A percentile compares a stretch with the other conserved stretches of the same genome.
Evolutionary conservation across 1,139 yeast genomes (phyloP).

Genomic region (Lodderomyces pseudojiufengensis): DNA sequence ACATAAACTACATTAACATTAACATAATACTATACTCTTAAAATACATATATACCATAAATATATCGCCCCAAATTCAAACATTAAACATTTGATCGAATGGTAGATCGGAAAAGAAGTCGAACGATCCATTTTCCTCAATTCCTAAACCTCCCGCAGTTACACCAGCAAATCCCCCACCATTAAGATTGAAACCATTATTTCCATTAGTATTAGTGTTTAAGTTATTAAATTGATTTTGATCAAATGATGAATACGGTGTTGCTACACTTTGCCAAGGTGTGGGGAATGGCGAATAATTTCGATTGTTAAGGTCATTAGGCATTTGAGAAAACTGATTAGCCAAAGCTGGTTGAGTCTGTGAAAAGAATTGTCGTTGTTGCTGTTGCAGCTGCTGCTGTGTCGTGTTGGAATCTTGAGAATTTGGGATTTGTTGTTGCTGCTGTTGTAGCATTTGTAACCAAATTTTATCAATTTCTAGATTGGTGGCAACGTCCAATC

Average conservation of each 20-base stretch:
- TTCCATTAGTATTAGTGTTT: not conserved
- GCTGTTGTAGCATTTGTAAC: conserved; percentile 36
- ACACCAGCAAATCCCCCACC: not conserved
- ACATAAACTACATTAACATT: not conserved
- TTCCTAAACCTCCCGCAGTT: conserved; percentile 5
- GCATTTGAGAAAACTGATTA: not conserved
- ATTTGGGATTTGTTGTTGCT: conserved; percentile 14
- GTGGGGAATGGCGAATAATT: too few species aligned
- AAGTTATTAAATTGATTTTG: not conserved
- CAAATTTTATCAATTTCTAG: conserved; percentile 39
- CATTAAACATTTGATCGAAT: conserved; percentile 15
- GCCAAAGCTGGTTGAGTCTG: not conserved
- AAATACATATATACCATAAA: too few species aligned
- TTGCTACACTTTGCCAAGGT: too few species aligned
- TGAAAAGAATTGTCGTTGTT: conserved; percentile 3
- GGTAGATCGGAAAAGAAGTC: conserved; percentile 27
- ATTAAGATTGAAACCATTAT: not conserved
- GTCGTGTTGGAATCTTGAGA: not conserved
- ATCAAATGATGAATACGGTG: too few species aligned
- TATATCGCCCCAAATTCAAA: not conserved
- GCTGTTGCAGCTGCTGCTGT: conserved; percentile 21
- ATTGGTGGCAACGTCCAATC: conserved; percentile 25
- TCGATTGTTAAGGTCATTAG: too few species aligned
- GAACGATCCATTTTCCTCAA: conserved; percentile 13
- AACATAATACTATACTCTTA: too few species aligned